Percentiles rank a stretch among this genome's conserved stretches.
Conservation (phyloP, 2,329 filamentous ascomycete species). For the Fusarium abutilonis region DNA sequence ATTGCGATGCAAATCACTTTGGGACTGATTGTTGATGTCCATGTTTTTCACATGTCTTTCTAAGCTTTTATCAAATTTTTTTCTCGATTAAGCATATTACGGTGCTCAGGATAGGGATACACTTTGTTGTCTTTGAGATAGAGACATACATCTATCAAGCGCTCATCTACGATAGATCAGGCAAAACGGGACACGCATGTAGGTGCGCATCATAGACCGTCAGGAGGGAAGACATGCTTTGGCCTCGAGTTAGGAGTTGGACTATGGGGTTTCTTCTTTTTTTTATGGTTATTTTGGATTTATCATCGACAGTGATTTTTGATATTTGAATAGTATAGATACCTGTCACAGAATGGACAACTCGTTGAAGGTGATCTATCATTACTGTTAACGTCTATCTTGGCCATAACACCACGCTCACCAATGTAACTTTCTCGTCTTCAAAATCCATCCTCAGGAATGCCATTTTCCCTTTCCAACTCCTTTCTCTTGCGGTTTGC, state of each 20-base stretch:
- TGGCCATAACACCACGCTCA: slow-evolving; percentile 7
- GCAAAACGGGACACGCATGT: slow-evolving; percentile 31
- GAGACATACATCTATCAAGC: slow-evolving; percentile 19
- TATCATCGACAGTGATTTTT: slow-evolving; percentile 5
- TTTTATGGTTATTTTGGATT: background rate
- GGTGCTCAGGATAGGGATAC: slow-evolving; percentile 22
- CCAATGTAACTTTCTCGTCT: background rate
- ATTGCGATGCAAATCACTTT: slow-evolving; percentile 18
- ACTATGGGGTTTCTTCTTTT: slow-evolving; percentile 9
- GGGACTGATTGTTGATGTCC: slow-evolving; percentile 8
- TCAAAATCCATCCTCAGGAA: slow-evolving; percentile 46
- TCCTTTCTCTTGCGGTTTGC: slow-evolving; percentile 57
- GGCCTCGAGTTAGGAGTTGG: slow-evolving; percentile 32
- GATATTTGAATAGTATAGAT: slow-evolving; percentile 34
- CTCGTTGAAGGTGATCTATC: background rate
- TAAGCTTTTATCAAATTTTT: slow-evolving; percentile 13
- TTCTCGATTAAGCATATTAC: slow-evolving; percentile 20
- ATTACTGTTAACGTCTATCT: background rate
- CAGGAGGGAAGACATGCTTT: slow-evolving; percentile 13
- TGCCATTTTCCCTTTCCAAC: slow-evolving; percentile 53
- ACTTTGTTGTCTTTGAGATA: slow-evolving; percentile 32
- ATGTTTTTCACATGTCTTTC: slow-evolving; percentile 8
- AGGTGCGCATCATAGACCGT: slow-evolving; percentile 39
- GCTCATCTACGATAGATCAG: slow-evolving; percentile 38
- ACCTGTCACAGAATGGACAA: slow-evolving; percentile 36